These are phyloP conservation scores for Rubroshorea leprosula DNA, from an alignment of 345 rosid species.

Conservation along the genomic window DNA sequence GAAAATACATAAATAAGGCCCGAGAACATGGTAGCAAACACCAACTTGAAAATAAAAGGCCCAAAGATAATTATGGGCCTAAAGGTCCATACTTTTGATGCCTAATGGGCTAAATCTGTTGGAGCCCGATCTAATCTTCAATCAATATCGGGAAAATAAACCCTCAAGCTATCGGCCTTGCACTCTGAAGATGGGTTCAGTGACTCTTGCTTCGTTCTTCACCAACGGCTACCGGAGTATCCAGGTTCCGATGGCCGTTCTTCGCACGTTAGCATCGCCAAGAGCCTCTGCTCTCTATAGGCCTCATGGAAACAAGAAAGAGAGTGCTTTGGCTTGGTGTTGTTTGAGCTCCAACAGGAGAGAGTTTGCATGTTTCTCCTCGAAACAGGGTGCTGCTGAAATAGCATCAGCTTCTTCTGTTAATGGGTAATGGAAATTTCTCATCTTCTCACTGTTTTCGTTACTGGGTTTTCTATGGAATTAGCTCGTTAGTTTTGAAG, in stretches of 20 bases:
- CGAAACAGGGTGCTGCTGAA: slow-evolving; percentile 20
- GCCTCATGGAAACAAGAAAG: background rate
- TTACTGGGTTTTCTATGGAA: background rate
- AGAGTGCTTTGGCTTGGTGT: slow-evolving; percentile 5
- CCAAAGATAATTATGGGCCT: background rate
- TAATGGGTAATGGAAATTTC: slow-evolving; percentile 38
- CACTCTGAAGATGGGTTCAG: slow-evolving; percentile 18
- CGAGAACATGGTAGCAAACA: no score
- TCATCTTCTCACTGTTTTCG: slow-evolving; percentile 1
- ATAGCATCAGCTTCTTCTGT: slow-evolving; percentile 28
- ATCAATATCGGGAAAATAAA: background rate
- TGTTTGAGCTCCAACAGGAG: slow-evolving; percentile 18
- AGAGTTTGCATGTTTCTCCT: slow-evolving; percentile 29
- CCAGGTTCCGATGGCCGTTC: slow-evolving; percentile 23
- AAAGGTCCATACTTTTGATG: background rate
- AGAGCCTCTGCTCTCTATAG: slow-evolving; percentile 14
- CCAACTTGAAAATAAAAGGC: background rate
- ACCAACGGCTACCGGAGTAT: slow-evolving; percentile 35
- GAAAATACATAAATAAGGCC: background rate
- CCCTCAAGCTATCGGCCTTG: background rate
- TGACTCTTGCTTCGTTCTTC: slow-evolving; percentile 40
- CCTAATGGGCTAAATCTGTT: no score
- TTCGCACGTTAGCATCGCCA: slow-evolving; percentile 37
- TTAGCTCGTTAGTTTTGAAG: background rate
- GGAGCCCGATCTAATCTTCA: background rate